phyloP scores from a whole-genome alignment of 371 early-diverging fungal species.

The Mucor saturninus region DNA sequence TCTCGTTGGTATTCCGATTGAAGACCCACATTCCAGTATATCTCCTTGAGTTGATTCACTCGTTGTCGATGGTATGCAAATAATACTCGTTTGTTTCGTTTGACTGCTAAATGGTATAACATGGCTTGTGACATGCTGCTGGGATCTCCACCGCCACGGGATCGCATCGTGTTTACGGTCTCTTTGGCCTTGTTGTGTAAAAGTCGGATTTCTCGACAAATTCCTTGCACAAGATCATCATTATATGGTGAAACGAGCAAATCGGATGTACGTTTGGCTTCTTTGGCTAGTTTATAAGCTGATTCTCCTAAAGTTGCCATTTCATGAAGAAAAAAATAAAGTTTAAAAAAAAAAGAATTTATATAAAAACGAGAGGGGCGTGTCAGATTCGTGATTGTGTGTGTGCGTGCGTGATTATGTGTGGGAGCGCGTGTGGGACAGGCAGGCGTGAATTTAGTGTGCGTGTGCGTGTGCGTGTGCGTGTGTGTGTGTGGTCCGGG shows the following conservation, averaged over 20 bases:
- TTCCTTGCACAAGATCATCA: conserved; percentile 81
- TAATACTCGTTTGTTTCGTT: conserved; percentile 86
- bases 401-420: not conserved
- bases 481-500: too few relatives aligned
- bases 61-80: conserved; percentile 88
- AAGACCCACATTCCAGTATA: conserved; percentile 79
- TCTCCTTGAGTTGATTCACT: conserved; percentile 68
- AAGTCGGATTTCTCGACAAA: conserved; percentile 76
- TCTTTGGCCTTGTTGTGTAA: conserved; percentile 49
- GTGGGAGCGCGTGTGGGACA: not conserved
- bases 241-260: conserved; percentile 77
- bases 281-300: conserved; percentile 77
- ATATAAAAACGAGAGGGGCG: not conserved
- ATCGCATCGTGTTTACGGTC: conserved; percentile 34
- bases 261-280: conserved; percentile 81
- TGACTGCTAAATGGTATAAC: conserved; percentile 62
- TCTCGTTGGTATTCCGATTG: conserved; percentile 43
- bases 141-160: conserved; percentile 13
- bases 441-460: not conserved
- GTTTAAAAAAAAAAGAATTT: not conserved
- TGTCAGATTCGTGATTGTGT: too few relatives aligned
- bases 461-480: not conserved
- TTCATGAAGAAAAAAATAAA: conserved; percentile 1
- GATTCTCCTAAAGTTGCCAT: conserved; percentile 32
- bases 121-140: conserved; percentile 47